Conservation (phyloP, 2,329 filamentous ascomycete species). For the Arthrobotrys sphaeroides region DNA sequence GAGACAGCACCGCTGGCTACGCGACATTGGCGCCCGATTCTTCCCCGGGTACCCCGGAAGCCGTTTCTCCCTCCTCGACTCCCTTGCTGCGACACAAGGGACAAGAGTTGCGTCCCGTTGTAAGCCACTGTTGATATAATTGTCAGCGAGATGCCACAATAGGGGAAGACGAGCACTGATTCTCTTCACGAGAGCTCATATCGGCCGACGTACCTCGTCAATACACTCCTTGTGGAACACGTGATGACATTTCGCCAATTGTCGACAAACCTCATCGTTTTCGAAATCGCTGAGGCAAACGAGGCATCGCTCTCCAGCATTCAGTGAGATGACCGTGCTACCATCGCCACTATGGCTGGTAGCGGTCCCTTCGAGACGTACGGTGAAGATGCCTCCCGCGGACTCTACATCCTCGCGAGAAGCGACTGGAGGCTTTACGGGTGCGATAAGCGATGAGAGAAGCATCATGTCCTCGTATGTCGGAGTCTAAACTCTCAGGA, state of each 20-base stretch:
- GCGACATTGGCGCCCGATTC: neutral
- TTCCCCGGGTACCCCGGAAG: slow-evolving; percentile 18
- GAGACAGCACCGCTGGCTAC: slow-evolving; percentile 11
- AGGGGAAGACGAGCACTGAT: neutral
- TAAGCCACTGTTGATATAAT: slow-evolving; percentile 68
- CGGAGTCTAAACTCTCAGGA: slow-evolving; percentile 63
- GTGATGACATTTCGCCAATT: slow-evolving; percentile 72
- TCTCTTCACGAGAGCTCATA: neutral
- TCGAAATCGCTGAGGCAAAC: slow-evolving; percentile 75
- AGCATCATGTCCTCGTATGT: slow-evolving; percentile 79
- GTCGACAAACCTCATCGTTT: slow-evolving; percentile 69
- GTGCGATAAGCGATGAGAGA: slow-evolving; percentile 72
- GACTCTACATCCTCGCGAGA: slow-evolving; percentile 71
- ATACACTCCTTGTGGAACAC: slow-evolving; percentile 75
- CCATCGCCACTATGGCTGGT: slow-evolving; percentile 57
- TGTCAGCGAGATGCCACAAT: slow-evolving; percentile 58
- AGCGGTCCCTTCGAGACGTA: slow-evolving; percentile 58
- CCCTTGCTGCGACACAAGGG: slow-evolving; percentile 69
- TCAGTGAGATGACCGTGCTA: slow-evolving; percentile 48
- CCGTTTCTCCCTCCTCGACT: slow-evolving; percentile 60
- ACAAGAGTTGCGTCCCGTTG: slow-evolving; percentile 72
- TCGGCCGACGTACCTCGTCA: slow-evolving; percentile 68
- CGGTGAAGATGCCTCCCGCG: slow-evolving; percentile 70
- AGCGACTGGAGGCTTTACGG: slow-evolving; percentile 74
- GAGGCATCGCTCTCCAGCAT: slow-evolving; percentile 68